phyloP scores from a whole-genome alignment of 1,139 yeast genomes.

The Barnettozyma hawaiiensis region DNA sequence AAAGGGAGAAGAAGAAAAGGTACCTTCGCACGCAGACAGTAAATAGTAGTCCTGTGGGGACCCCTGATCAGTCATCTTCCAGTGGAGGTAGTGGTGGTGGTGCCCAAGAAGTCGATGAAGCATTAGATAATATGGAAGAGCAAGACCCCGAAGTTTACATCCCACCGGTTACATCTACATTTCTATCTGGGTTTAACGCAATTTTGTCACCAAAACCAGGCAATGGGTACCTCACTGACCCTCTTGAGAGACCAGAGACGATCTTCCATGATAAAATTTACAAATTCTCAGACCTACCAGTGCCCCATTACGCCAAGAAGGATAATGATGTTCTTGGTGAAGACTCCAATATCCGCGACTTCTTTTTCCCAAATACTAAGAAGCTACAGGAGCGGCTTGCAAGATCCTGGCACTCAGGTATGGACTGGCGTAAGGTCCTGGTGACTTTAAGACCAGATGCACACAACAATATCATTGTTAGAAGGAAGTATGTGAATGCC shows the following conservation, averaged over 20 bases:
- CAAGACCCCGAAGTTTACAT: conserved; percentile 32
- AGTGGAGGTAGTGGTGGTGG: neutral
- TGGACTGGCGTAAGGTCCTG: conserved; percentile 90
- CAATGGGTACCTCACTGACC: conserved; percentile 57
- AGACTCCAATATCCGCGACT: conserved; percentile 18
- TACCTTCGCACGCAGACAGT: conserved; percentile 30
- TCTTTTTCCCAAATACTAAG: conserved; percentile 32
- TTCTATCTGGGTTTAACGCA: conserved; percentile 52
- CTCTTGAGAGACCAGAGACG: conserved; percentile 45
- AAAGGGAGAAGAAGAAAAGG: conserved; percentile 23
- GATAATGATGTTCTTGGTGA: conserved; percentile 3
- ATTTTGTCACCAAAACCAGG: conserved; percentile 85
- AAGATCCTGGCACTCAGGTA: conserved; percentile 74
- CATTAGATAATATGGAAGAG: conserved; percentile 3
- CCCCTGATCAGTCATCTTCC: neutral
- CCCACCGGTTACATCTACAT: conserved; percentile 51
- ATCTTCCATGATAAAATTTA: conserved; percentile 82
- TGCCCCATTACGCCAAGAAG: conserved; percentile 31
- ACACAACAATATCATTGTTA: conserved; percentile 85
- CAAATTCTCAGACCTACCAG: conserved; percentile 59
- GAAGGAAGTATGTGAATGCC: conserved; percentile 88
- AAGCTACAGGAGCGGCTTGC: conserved; percentile 80
- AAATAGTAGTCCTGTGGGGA: neutral
- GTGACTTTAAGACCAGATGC: conserved; percentile 90
- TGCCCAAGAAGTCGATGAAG: conserved; percentile 2